A percentile compares a stretch with the other conserved stretches of the same genome.
Evolutionary conservation across 2,329 filamentous ascomycete genomes (phyloP).

Genomic region (Colletotrichum phormii): DNA sequence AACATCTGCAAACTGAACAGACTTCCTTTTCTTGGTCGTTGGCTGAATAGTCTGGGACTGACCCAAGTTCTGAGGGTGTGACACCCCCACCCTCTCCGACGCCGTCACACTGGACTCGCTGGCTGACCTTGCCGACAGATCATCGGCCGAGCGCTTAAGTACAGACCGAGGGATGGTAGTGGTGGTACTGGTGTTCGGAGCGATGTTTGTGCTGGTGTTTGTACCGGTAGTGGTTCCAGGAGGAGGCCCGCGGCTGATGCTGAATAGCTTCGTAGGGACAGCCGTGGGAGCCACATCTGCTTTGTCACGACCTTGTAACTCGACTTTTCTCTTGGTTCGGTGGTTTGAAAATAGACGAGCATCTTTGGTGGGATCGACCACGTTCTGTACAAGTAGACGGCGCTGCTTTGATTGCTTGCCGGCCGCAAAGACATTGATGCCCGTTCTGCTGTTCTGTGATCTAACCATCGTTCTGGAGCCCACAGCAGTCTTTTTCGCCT

Average conservation of each 20-base stretch:
- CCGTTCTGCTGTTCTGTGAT: neutral
- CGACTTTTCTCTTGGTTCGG: conserved; percentile 52
- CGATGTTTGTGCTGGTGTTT: neutral
- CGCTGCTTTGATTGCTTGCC: conserved; percentile 52
- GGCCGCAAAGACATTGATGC: conserved; percentile 58
- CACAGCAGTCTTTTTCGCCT: conserved; percentile 28
- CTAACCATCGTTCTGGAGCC: conserved; percentile 22
- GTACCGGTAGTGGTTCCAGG: neutral
- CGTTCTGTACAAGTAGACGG: conserved; percentile 52
- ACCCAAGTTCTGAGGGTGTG: neutral
- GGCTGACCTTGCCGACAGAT: neutral
- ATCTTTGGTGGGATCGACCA: conserved; percentile 54
- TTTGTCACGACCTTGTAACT: conserved; percentile 55
- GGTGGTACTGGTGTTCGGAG: neutral
- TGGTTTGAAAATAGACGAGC: conserved; percentile 54
- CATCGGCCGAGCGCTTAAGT: conserved; percentile 16
- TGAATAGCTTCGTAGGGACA: conserved; percentile 43
- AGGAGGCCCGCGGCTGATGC: conserved; percentile 41
- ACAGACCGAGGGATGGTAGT: conserved; percentile 7
- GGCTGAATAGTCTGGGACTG: neutral
- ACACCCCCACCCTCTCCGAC: neutral
- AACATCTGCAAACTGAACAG: conserved; percentile 44
- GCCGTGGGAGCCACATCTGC: conserved; percentile 52
- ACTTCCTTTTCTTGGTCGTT: conserved; percentile 41
- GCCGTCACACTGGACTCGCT: conserved; percentile 20